Base-by-base conservation (phyloP, 805 yeast genomes). In the Starmerella lactis-condensi region DNA sequence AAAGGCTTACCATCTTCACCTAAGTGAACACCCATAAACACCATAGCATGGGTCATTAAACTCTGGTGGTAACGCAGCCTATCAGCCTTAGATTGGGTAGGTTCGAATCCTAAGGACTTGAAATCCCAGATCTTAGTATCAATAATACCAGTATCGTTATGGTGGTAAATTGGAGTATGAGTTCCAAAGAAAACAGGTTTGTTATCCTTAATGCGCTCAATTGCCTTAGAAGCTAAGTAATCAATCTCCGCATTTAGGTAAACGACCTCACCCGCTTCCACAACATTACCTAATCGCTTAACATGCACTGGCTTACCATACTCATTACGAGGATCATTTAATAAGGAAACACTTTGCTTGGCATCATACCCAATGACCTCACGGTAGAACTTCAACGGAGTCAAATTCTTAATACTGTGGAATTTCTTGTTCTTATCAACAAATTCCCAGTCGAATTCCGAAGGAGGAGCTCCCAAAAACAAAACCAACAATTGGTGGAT, bases 11-110 rank as follows among this genome's bases (percentile, higher is more conserved):
- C 74, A 15, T 56, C 46, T 23, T 52, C 68, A 40, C 74, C 81
- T 22, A 79, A 56, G 51, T 78, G 82, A 28, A 76, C 85, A 20
- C 72, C 93, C 9, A 82, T 72, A 46, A 79, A 67, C 15, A 72
- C 64, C 93, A 79, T 79, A 22, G 93, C 93, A 47, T 79, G 93
- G 11, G 91, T 79, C 91, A 79, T 77, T 40, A 69, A 57, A 16
- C 82, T 72, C 40, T 78, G 71, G 35, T 69, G 70, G 41, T 75
- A 72, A 37, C 61, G 55, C 38, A 81, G 70, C 40, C 92, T 61
- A 30, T 79, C 73, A 14, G 69, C 69, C 58, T 81, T 79, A 30
- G 51, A 38, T 44, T 65, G 60, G 31, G 65, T 58, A 45, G 64
- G 54, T 32, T 60, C 51, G 61, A 69, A 61, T 28, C 50, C 50